Conservation (phyloP, 805 yeast genomes). For the Jamesozyma jinghongensis region DNA sequence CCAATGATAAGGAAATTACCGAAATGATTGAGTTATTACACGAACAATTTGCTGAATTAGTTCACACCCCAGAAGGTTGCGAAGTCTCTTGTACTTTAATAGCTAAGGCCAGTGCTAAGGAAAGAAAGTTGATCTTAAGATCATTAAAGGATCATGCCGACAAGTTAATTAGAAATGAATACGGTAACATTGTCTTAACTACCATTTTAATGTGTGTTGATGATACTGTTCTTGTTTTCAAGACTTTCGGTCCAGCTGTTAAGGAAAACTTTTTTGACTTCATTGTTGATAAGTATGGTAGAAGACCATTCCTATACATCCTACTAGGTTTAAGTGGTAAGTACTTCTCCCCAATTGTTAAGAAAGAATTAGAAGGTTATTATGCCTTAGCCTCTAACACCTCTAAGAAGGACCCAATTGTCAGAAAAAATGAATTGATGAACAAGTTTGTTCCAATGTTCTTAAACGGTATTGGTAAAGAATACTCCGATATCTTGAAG, state of each 20-base stretch:
- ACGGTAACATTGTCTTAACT: slow-evolving; percentile 74
- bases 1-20: slow-evolving; percentile 55
- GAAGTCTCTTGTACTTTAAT: slow-evolving; percentile 80
- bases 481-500: slow-evolving; percentile 44
- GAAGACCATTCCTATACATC: slow-evolving; percentile 82
- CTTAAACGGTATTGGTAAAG: slow-evolving; percentile 43
- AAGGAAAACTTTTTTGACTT: slow-evolving; percentile 50
- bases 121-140: slow-evolving; percentile 71
- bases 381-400: slow-evolving; percentile 56
- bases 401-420: slow-evolving; percentile 75
- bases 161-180: slow-evolving; percentile 71
- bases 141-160: slow-evolving; percentile 67
- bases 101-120: slow-evolving; percentile 83
- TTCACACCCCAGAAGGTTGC: slow-evolving; percentile 90
- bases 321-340: slow-evolving; percentile 71
- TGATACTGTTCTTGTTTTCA: slow-evolving; percentile 78
- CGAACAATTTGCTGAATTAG: slow-evolving; percentile 89
- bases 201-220: slow-evolving; percentile 80
- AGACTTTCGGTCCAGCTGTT: slow-evolving; percentile 45
- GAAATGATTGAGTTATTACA: slow-evolving; percentile 75
- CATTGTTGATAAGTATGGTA: slow-evolving; percentile 61
- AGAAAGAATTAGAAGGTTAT: slow-evolving; percentile 52
- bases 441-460: slow-evolving; percentile 57
- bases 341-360: slow-evolving; percentile 66
- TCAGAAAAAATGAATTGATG: slow-evolving; percentile 63